Base-by-base conservation (phyloP, 345 rosid genomes). In the Hypericum androsaemum region DNA sequence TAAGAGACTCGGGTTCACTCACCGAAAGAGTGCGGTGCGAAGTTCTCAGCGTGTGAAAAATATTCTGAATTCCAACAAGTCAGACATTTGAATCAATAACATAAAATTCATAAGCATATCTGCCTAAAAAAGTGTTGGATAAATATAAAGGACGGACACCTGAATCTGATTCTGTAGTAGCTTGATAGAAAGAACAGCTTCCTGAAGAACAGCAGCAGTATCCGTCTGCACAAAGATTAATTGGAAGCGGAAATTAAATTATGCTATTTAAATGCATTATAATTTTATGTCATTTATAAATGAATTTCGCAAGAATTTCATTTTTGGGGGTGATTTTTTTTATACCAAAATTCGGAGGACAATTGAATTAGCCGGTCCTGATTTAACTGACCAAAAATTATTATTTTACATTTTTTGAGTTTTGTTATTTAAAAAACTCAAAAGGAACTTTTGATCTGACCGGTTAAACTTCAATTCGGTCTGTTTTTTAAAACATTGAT, bases 151-250 rank as follows among this genome's bases (percentile, higher is more conserved):
- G 41, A 44, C 35, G 28, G 12, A 4, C 52, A 77, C 90, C 77
- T 78, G 74, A 58, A 83, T 77, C 50, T 83, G 84, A 16, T 76
- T 74, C 37, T 80, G 86, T 17, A 80, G 78, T 38, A 77, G 74
- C 65, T 72, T 77, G 69, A 83, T 83, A 41, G 66, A 74, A 40
- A 75, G 68, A 57, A 71, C 62, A 50, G 90, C 82, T 67, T 80
- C 86, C 73, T 77, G 74, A 56, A 83, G 89, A 41, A 83, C 89
- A 43, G 89, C 80, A 39, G 86, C 86, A 39, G 86, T 80, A 50
- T 83, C 86, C 35, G 86, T 77, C 89, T 83, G 75, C 74, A 71
- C 32, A 22, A 22, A 22, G 32, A 22, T 22, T 22, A 22, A n/a
- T n/a, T n/a, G n/a, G n/a, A n/a, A n/a, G n/a, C n/a, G n/a, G n/a